Percentiles rank a stretch among this genome's conserved stretches.
Conservation (phyloP, 2,329 filamentous ascomycete species). For the Cladosporium sp. region DNA sequence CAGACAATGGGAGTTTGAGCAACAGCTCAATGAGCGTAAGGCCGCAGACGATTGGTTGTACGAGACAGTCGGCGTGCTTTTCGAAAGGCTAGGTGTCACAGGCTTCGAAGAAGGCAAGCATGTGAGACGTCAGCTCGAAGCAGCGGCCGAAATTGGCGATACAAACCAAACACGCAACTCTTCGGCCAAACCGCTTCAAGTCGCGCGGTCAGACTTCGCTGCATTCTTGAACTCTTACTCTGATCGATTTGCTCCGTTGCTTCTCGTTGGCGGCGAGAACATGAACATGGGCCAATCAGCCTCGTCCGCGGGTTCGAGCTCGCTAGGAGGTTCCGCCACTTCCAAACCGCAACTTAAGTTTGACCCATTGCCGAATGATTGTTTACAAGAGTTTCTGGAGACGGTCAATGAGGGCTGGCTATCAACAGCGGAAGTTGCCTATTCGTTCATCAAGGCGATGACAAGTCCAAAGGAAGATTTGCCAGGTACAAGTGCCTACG, state of each 20-base stretch:
- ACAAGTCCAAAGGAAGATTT: background rate
- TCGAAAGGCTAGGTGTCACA: slow-evolving; percentile 55
- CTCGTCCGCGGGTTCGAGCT: slow-evolving; percentile 20
- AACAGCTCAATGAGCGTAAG: slow-evolving; percentile 55
- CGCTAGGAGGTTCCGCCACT: slow-evolving; percentile 22
- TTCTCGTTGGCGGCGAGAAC: slow-evolving; percentile 33
- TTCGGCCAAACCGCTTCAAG: slow-evolving; percentile 18
- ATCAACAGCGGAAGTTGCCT: slow-evolving; percentile 54
- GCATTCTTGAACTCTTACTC: slow-evolving; percentile 34
- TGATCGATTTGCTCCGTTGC: slow-evolving; percentile 32
- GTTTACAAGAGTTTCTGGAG: slow-evolving; percentile 45
- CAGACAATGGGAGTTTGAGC: slow-evolving; percentile 55
- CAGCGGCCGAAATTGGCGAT: slow-evolving; percentile 14
- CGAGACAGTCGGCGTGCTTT: slow-evolving; percentile 54
- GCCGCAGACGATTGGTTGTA: slow-evolving; percentile 62
- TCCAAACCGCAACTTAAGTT: slow-evolving; percentile 25
- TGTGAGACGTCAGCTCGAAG: slow-evolving; percentile 34
- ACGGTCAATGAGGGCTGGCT: slow-evolving; percentile 51
- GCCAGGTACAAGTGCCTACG: slow-evolving; percentile 47
- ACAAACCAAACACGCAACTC: background rate
- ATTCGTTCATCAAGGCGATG: slow-evolving; percentile 14
- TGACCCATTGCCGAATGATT: slow-evolving; percentile 34
- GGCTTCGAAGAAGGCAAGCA: slow-evolving; percentile 34
- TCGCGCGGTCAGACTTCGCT: slow-evolving; percentile 30
- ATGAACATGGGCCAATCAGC: slow-evolving; percentile 27